A percentile compares a stretch with the other conserved stretches of the same genome.
Conservation (phyloP, 441 rosid species). For the Omphalea diandra region DNA sequence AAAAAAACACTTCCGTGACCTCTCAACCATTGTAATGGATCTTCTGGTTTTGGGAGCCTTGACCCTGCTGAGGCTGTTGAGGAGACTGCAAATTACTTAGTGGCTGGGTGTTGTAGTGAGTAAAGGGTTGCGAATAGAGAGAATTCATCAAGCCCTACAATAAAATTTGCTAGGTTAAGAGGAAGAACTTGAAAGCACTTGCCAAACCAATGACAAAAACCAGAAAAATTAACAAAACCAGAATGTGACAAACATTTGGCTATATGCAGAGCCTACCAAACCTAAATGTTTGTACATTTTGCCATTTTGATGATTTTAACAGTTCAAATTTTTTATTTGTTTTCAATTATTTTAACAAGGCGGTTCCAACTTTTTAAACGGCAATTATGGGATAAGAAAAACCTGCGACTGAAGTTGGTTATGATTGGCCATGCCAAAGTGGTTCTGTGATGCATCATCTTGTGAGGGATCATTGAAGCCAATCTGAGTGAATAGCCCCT, state of each 20-base stretch:
- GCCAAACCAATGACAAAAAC: background rate
- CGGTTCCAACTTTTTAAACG: background rate
- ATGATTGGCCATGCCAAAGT: slow-evolving; percentile 75
- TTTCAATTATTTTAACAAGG: too few relatives aligned
- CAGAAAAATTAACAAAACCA: background rate
- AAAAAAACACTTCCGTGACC: slow-evolving; percentile 24
- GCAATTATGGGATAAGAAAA: slow-evolving; percentile 11
- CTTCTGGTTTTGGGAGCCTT: slow-evolving; percentile 82
- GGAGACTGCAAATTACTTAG: slow-evolving; percentile 59
- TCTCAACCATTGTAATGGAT: slow-evolving; percentile 79
- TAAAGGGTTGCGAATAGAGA: slow-evolving; percentile 90
- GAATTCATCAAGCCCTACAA: slow-evolving; percentile 88
- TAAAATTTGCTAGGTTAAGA: background rate
- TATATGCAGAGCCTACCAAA: background rate
- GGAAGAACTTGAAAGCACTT: background rate
- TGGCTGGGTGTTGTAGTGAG: slow-evolving; percentile 81
- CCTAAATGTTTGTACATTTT: background rate
- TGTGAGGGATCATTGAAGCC: slow-evolving; percentile 82
- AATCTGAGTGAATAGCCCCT: slow-evolving; percentile 90
- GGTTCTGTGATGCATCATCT: slow-evolving; percentile 82
- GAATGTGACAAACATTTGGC: background rate
- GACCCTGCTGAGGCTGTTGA: slow-evolving; percentile 81
- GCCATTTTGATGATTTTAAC: slow-evolving; percentile 2
- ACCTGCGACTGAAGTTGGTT: slow-evolving; percentile 93
- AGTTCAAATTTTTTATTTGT: background rate